These are phyloP conservation scores for Irineochytrium annulatum DNA, from an alignment of 192 early-diverging fungal genomes.

Conservation along the genomic window DNA sequence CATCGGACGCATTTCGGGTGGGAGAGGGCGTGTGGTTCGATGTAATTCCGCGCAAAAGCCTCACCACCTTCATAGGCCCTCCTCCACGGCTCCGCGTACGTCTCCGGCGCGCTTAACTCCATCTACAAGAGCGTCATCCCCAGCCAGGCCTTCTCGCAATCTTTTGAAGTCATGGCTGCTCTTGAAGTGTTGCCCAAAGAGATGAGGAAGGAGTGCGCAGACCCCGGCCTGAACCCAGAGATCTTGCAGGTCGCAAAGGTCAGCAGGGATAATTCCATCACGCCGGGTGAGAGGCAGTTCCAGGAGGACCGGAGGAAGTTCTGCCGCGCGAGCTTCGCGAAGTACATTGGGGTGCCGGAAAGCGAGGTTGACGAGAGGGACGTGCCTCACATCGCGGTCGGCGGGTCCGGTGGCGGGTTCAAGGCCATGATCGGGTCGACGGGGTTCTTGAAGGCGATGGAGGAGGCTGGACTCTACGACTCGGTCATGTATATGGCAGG, in stretches of 20 bases:
- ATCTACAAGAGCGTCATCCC: neutral
- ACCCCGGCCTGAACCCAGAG: neutral
- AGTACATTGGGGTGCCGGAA: conserved; percentile 67
- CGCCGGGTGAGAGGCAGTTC: conserved; percentile 42
- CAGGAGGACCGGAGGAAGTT: conserved; percentile 40
- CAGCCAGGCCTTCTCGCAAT: neutral
- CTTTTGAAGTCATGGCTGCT: neutral
- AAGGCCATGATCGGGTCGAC: conserved; percentile 75
- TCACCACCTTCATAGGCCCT: too few relatives aligned
- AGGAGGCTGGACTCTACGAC: conserved; percentile 62
- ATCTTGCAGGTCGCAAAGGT: neutral
- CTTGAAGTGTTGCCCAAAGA: neutral
- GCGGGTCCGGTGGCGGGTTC: conserved; percentile 78
- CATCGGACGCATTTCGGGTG: too few relatives aligned
- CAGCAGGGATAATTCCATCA: conserved; percentile 13
- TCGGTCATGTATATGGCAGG: conserved; percentile 71
- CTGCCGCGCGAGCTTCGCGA: conserved; percentile 64
- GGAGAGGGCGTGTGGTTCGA: neutral
- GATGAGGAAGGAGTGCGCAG: neutral
- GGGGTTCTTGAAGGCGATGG: conserved; percentile 64
- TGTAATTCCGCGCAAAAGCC: neutral
- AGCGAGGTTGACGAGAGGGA: conserved; percentile 61
- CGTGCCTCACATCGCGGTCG: conserved; percentile 67
- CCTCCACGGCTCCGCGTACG: neutral
- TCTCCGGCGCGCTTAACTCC: neutral